Conservation (phyloP, 345 rosid genomes). For the Barbarea vulgaris region DNA sequence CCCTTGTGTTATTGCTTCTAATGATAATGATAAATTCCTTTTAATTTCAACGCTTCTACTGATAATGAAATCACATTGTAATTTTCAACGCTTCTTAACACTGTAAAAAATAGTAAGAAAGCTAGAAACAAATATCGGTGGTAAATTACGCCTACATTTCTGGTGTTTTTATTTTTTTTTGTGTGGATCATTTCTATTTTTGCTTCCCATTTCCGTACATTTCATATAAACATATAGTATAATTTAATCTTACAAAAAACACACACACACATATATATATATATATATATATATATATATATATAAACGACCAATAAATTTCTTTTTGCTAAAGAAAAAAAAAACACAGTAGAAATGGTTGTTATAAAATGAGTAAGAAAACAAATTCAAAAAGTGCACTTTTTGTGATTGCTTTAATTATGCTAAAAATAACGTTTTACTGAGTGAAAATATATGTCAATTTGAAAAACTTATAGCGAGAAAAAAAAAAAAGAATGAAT, state of each 20-base stretch:
- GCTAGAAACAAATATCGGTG: not conserved
- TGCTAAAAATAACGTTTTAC: not conserved
- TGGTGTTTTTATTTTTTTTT: too few relatives aligned
- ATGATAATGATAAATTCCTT: too few relatives aligned
- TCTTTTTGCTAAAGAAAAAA: not conserved
- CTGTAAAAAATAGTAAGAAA: not conserved
- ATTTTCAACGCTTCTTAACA: not conserved
- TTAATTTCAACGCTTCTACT: too few relatives aligned
- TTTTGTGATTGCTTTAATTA: not conserved
- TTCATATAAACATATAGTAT: not conserved
- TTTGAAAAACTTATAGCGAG: not conserved
- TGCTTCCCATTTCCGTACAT: not conserved
- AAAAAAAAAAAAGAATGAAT: not conserved
- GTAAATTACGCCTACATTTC: not conserved
- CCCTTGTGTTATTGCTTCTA: constrained; percentile 21
- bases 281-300: too few relatives aligned
- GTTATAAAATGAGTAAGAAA: not conserved
- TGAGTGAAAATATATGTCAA: not conserved
- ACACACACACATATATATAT: too few relatives aligned
- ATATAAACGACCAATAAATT: not conserved
- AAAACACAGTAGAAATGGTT: not conserved
- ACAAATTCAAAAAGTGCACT: not conserved
- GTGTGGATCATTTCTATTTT: not conserved
- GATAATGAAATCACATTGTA: not conserved
- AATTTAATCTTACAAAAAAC: not conserved